Base-by-base conservation (phyloP, 2,329 filamentous ascomycete genomes). In the Exophiala aquamarina region DNA sequence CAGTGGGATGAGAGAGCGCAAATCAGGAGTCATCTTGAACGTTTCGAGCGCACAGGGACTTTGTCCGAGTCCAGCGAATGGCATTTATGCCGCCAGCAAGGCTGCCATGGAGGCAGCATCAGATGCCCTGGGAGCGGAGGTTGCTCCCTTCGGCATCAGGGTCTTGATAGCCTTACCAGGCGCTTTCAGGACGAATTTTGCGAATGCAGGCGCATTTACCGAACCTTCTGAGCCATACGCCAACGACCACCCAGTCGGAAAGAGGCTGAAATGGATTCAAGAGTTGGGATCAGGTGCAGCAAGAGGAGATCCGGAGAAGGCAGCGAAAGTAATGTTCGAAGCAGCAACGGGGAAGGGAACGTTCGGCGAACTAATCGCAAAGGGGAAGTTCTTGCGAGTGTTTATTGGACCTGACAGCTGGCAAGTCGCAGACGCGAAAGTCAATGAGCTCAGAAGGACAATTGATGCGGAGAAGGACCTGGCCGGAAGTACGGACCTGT, bases 171-270 rank as follows among this genome's bases (percentile, higher is more conserved):
- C 76, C 4, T 60, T 67, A n/a, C 61, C 74, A 13, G 75, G 75
- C 1, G 63, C 64, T 1, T 76, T 77, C 57, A 62, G 71, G 44
- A 79, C 75, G 1, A 66, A 68, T n/a, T 72, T 79, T 55, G 44
- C 46, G n/a, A 44, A 21, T 26, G 49, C 44, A 11, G 43, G 40
- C 10, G 47, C 39, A 31, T 17, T 46, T 13, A 45, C 46, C 7
- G 9, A 20, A 10, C 45, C 50, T 2, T 55, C 52, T 15, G 39
- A 42, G 20, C 31, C 49, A 26, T 49, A 52, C 31, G 29, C 34
- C 19, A 43, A 37, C 3, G 35, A 45, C 10, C 50, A 58, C 28
- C 44, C 51, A 1, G 55, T 52, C 4, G 44, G 13, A 10, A 23
- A 15, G 17, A 40, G 50, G 11, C 41, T 54, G 13, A 28, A 26